Base-by-base conservation (phyloP, 345 rosid genomes). In the Conringia planisiliqua region DNA sequence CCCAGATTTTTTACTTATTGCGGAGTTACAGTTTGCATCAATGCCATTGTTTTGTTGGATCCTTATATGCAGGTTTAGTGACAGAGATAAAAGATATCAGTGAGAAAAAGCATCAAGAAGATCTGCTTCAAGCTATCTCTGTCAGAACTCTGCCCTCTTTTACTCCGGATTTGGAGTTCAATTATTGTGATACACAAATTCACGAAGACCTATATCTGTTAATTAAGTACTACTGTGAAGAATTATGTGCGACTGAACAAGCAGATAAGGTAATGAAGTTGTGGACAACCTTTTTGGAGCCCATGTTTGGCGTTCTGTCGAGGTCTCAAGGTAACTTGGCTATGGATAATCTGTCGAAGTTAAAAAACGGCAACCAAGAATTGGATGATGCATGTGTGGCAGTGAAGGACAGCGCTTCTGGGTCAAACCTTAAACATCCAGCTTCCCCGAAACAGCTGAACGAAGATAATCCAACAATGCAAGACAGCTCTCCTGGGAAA, bases 281-380 rank as follows among this genome's bases (percentile, higher is more conserved):
- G 65, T 95, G 99, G 97, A 87, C 85, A 68, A 90, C 90, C 42
- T 90, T 95, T 78, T 77, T 95, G 83, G 99, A 95, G 74, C 99
- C 97, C 54, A 75, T 92, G 81, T 76, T 95, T 50, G 91, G 96
- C 62, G 83, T 85, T 80, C 80, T 90, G 77, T 82, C 86, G 52
- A 87, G 97, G 73, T 84, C 91, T 79, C 89, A 83, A 67, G 92
- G 86, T 76, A 79, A 91, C 22, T 88, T 83, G 82, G 89, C 82
- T 75, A 75, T 83, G 60, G 89, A 87, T 74, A 90, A 86, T 84
- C 88, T 73, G 62, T 82, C 83, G 3, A 88, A 81, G 80, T 80
- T 87, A 36, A 81, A 84, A 80, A 81, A 72, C 66, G n/a, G 26
- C 67, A 55, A 79, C 70, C 77, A 71, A 51, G 86, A 82, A 75